Evolutionary conservation across 495 filamentous ascomycete genomes (phyloP).

Genomic region (Physcia stellaris): DNA sequence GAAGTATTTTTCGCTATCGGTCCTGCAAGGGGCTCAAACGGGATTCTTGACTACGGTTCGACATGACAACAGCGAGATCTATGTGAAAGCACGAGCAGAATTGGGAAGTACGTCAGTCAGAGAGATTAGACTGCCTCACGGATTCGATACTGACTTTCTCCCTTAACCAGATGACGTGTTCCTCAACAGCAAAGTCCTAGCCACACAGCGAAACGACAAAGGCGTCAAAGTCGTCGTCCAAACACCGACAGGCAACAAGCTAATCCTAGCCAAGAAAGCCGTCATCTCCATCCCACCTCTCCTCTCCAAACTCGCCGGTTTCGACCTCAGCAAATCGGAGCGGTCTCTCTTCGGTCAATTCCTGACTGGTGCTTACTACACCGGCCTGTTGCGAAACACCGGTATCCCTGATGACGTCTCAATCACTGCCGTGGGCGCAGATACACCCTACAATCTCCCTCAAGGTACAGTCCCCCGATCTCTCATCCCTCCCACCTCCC

Average conservation of each 20-base stretch:
- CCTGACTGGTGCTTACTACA: constrained; percentile 28
- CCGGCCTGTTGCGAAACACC: constrained; percentile 26
- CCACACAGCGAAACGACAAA: constrained; percentile 15
- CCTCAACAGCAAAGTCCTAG: constrained; percentile 18
- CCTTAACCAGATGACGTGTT: constrained; percentile 17
- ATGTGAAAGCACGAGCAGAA: constrained; percentile 19
- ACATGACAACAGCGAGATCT: constrained; percentile 29
- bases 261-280: constrained; percentile 31
- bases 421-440: constrained; percentile 18
- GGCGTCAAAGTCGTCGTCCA: constrained; percentile 18
- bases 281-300: constrained; percentile 31
- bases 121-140: no score
- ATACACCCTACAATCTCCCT: constrained; percentile 20
- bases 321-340: constrained; percentile 26
- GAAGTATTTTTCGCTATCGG: constrained; percentile 7
- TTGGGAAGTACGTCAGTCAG: no score
- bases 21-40: constrained; percentile 3
- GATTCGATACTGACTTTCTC: no score
- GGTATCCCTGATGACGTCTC: constrained; percentile 20
- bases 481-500: no score
- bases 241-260: constrained; percentile 20
- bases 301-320: constrained; percentile 19
- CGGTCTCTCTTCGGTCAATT: constrained; percentile 25
- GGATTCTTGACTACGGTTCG: constrained; percentile 21
- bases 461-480: no score